Evolutionary conservation across 768 basidiomycete genomes (phyloP).

Genomic region (Xerocomus potaroensis): DNA sequence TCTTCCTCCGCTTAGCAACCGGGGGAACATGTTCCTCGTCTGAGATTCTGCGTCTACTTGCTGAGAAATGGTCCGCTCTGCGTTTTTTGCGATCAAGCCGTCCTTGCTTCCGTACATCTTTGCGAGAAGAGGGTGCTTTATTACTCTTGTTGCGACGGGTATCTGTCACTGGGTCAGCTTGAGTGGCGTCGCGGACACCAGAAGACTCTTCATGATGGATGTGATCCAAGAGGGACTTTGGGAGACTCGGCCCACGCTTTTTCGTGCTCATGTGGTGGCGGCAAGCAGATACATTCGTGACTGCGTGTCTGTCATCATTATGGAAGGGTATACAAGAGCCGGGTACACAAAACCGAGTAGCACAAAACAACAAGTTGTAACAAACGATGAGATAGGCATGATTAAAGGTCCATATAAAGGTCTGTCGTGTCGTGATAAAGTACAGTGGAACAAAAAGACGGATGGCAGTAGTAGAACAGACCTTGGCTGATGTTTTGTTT

Average conservation of each 20-base stretch:
- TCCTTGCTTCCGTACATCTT: slow-evolving; percentile 61
- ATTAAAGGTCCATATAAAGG: slow-evolving; percentile 11
- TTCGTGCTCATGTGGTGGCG: slow-evolving; percentile 13
- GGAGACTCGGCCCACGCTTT: slow-evolving; percentile 22
- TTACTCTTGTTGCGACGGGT: slow-evolving; percentile 5
- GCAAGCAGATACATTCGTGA: not conserved
- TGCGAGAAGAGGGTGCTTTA: slow-evolving; percentile 49
- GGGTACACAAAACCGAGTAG: too few relatives aligned
- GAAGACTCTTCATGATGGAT: slow-evolving; percentile 12
- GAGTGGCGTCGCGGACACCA: slow-evolving; percentile 10
- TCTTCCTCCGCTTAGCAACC: slow-evolving; percentile 42
- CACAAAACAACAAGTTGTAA: too few relatives aligned
- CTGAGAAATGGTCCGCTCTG: slow-evolving; percentile 57
- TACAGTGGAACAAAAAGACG: slow-evolving; percentile 6
- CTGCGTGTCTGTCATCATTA: too few relatives aligned
- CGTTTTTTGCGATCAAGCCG: slow-evolving; percentile 57
- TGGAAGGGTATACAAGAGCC: too few relatives aligned
- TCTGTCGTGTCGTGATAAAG: slow-evolving; percentile 5
- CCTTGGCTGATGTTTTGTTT: not conserved
- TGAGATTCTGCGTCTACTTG: slow-evolving; percentile 38
- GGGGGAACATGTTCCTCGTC: slow-evolving; percentile 44
- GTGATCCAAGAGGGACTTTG: slow-evolving; percentile 26
- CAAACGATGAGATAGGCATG: slow-evolving; percentile 8
- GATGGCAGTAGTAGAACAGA: not conserved
- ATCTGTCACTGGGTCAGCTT: slow-evolving; percentile 5